Conservation (phyloP, 106 monocot genomes). For the Phalaenopsis aphrodite region DNA sequence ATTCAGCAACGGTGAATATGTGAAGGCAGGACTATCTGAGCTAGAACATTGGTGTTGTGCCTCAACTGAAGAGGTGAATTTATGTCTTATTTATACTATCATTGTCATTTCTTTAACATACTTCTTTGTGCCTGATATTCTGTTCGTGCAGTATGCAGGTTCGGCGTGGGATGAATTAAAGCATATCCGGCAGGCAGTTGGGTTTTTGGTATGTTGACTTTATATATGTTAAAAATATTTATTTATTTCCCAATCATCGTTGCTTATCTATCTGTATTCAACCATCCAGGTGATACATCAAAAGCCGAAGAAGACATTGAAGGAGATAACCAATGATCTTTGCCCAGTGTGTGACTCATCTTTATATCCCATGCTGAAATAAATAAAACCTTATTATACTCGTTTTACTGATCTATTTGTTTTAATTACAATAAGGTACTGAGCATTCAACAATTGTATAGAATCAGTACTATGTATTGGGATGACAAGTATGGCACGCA, state of each 20-base stretch:
- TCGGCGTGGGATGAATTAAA: conserved; percentile 66
- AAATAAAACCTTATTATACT: background rate
- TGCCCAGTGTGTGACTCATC: conserved; percentile 45
- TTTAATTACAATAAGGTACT: conserved; percentile 34
- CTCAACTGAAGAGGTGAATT: conserved; percentile 64
- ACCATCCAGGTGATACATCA: conserved; percentile 49
- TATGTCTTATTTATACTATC: background rate
- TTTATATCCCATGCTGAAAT: background rate
- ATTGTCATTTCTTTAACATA: background rate
- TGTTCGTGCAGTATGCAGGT: conserved; percentile 40
- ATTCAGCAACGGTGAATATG: conserved; percentile 78
- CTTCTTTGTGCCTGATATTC: background rate
- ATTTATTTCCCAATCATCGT: background rate
- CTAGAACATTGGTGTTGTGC: conserved; percentile 68
- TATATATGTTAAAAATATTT: background rate
- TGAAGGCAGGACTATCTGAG: conserved; percentile 72
- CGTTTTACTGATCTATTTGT: background rate
- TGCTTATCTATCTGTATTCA: background rate
- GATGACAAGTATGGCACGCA: conserved; percentile 67
- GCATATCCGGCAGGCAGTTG: conserved; percentile 73
- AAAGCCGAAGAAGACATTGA: conserved; percentile 48
- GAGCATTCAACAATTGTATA: conserved; percentile 61
- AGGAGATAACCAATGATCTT: conserved; percentile 69
- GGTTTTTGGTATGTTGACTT: conserved; percentile 45
- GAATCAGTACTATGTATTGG: conserved; percentile 79